phyloP scores from a whole-genome alignment of 202 grass and related monocot species.

The Miscanthus sacchariflorus region DNA sequence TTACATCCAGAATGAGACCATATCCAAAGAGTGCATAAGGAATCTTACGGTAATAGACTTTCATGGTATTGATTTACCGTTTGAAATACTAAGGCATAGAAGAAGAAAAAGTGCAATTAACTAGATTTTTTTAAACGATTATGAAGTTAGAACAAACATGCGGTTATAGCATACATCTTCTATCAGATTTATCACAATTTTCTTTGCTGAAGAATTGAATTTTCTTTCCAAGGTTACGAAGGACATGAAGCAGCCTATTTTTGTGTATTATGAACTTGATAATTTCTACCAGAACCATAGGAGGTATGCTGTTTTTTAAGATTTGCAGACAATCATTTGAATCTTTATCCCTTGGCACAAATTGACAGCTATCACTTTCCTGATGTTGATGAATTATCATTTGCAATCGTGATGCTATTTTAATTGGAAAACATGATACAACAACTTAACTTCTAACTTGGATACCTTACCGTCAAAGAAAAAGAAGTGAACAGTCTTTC shows the following conservation, averaged over 20 bases:
- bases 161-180: not conserved
- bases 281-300: slow-evolving; percentile 99
- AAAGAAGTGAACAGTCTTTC: slow-evolving; percentile 13
- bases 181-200: not conserved
- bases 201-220: not conserved
- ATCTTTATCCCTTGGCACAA: slow-evolving; percentile 7
- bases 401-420: slow-evolving; percentile 5
- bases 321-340: slow-evolving; percentile 33
- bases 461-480: not conserved
- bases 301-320: slow-evolving; percentile 64
- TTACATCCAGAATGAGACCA: slow-evolving; percentile 69
- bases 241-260: slow-evolving; percentile 90
- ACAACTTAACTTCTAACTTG: slow-evolving; percentile 12
- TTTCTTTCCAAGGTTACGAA: slow-evolving; percentile 76
- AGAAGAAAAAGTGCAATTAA: slow-evolving; percentile 30
- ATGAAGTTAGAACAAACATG: slow-evolving; percentile 6
- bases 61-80: slow-evolving; percentile 22
- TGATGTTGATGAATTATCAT: slow-evolving; percentile 30
- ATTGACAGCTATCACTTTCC: not conserved
- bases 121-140: not conserved
- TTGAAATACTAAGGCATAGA: slow-evolving; percentile 3
- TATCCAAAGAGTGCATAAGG: slow-evolving; percentile 74
- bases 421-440: slow-evolving; percentile 31
- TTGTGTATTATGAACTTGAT: slow-evolving; percentile 96
- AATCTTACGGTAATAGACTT: slow-evolving; percentile 65